phyloP scores from a whole-genome alignment of 768 basidiomycete genomes.

The Tulasnella calospora region DNA sequence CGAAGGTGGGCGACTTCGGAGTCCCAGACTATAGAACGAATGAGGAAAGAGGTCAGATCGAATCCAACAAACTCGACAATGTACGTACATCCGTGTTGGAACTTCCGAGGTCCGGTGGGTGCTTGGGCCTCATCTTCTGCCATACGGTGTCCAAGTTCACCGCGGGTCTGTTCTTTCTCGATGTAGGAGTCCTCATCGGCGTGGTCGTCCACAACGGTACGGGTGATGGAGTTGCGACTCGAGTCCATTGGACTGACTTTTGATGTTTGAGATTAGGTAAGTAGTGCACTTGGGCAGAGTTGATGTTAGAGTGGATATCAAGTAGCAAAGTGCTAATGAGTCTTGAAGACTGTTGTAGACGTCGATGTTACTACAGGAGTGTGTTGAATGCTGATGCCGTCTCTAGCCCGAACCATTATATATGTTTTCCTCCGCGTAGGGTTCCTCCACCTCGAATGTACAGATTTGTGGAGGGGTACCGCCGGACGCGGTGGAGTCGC shows the following conservation, averaged over 20 bases:
- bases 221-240: neutral
- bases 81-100: neutral
- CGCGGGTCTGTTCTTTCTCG: neutral
- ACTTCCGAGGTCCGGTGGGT: neutral
- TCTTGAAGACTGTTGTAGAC: neutral
- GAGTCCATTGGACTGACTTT: neutral
- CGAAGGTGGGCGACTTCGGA: conserved; percentile 5
- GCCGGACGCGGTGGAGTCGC: neutral
- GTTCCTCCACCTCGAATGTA: neutral
- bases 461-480: neutral
- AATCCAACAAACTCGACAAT: neutral
- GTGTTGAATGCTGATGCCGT: neutral
- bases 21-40: neutral
- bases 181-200: neutral
- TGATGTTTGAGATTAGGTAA: neutral
- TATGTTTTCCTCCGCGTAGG: neutral
- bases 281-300: neutral
- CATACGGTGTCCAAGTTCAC: neutral
- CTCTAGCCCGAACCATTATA: neutral
- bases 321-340: neutral
- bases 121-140: neutral
- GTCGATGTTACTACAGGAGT: neutral
- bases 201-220: neutral
- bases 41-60: neutral
- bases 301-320: neutral